These are phyloP conservation scores for Sporobolomyces pararoseus DNA, from an alignment of 768 basidiomycete species.

Conservation along the genomic window DNA sequence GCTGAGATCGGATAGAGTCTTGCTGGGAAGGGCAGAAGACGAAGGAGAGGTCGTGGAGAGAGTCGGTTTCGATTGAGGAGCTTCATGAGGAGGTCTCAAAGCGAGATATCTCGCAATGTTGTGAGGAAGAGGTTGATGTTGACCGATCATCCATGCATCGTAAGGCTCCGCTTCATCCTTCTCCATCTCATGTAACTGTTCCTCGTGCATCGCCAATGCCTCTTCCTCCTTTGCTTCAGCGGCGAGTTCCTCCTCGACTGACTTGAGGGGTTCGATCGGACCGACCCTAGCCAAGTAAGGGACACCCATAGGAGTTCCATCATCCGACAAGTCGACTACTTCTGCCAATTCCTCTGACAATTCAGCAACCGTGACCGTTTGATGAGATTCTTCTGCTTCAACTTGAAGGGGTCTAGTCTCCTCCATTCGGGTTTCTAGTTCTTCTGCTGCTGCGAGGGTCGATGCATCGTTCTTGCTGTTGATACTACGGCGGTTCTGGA, in stretches of 20 bases:
- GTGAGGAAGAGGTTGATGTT: constrained; percentile 20
- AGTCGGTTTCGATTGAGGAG: neutral
- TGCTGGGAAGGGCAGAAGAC: neutral
- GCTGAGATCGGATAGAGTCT: constrained; percentile 18
- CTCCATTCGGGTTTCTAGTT: neutral
- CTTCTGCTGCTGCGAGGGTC: neutral
- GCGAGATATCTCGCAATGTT: constrained; percentile 39
- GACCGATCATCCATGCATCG: constrained; percentile 39
- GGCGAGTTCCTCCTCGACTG: constrained; percentile 28
- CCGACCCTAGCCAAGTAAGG: constrained; percentile 28
- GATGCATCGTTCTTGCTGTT: neutral
- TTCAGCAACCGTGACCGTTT: constrained; percentile 4
- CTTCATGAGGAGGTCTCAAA: constrained; percentile 20
- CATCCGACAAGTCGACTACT: constrained; percentile 34
- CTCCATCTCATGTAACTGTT: constrained; percentile 32
- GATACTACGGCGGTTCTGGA: constrained; percentile 22
- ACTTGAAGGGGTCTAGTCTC: neutral
- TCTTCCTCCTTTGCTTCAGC: constrained; percentile 34
- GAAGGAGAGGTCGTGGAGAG: neutral
- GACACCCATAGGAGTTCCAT: constrained; percentile 25
- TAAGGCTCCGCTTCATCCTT: constrained; percentile 31
- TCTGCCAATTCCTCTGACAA: constrained; percentile 9
- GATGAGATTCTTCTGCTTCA: neutral
- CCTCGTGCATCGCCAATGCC: constrained; percentile 17
- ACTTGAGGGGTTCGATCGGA: constrained; percentile 5